phyloP scores from a whole-genome alignment of 2,329 filamentous ascomycete genomes.

The Aspergillus sojae region DNA sequence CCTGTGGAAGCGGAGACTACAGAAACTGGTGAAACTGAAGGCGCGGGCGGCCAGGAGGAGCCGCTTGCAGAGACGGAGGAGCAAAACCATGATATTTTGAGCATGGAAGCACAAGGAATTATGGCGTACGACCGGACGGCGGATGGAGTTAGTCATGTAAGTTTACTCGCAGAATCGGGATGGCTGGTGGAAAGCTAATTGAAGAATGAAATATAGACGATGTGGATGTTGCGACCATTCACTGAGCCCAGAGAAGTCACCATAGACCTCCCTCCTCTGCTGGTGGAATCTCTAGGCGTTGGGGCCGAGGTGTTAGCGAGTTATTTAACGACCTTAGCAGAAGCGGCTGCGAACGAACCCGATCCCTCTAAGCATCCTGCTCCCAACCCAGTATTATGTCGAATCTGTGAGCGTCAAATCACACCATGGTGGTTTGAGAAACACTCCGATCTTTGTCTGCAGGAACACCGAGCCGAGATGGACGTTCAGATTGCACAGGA shows the following conservation, averaged over 20 bases:
- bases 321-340: constrained; percentile 86
- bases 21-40: constrained; percentile 19
- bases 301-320: constrained; percentile 93
- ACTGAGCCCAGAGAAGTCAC: constrained; percentile 87
- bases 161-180: constrained; percentile 37
- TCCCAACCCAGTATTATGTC: constrained; percentile 83
- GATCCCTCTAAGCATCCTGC: constrained; percentile 74
- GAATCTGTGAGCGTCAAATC: constrained; percentile 96
- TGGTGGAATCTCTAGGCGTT: constrained; percentile 91
- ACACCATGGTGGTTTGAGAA: constrained; percentile 99
- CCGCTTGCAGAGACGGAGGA: constrained; percentile 44
- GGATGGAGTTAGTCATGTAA: constrained; percentile 86
- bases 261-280: constrained; percentile 84
- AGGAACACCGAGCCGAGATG: constrained; percentile 96
- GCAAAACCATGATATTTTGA: constrained; percentile 61
- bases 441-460: constrained; percentile 91
- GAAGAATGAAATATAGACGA: constrained; percentile 63
- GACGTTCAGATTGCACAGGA: constrained; percentile 97
- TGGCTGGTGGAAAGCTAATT: constrained; percentile 25
- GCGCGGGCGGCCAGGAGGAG: constrained; percentile 34
- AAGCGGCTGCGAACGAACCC: constrained; percentile 75
- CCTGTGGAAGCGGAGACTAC: constrained; percentile 23
- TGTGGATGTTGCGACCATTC: constrained; percentile 99
- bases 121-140: constrained; percentile 93
- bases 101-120: constrained; percentile 94